Conservation (phyloP, 345 rosid genomes). For the Salix suchowensis region DNA sequence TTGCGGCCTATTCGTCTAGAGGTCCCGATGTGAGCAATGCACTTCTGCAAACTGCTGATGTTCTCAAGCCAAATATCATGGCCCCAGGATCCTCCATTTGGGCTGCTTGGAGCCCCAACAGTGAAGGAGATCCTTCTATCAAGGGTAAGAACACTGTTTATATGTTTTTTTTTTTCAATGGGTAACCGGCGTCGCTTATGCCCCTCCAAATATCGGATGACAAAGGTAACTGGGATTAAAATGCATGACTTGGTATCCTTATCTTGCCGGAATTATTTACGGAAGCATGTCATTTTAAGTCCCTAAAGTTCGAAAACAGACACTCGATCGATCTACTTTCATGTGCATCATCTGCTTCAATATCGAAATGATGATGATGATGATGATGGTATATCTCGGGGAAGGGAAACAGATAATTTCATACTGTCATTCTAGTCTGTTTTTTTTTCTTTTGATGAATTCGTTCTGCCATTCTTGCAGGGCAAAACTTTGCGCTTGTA, state of each 20-base stretch:
- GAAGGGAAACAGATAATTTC: background rate
- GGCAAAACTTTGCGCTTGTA: constrained; percentile 40
- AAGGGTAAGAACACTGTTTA: constrained; percentile 23
- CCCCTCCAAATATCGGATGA: background rate
- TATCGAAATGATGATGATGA: background rate
- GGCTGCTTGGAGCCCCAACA: constrained; percentile 48
- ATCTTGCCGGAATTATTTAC: background rate
- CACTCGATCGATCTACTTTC: background rate
- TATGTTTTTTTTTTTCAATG: background rate
- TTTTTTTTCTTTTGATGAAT: too few relatives aligned
- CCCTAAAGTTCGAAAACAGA: background rate
- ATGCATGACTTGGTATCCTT: background rate
- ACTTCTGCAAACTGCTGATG: constrained; percentile 43
- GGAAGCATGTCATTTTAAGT: background rate
- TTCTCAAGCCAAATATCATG: constrained; percentile 47
- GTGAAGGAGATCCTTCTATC: constrained; percentile 39
- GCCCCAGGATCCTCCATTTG: constrained; percentile 53
- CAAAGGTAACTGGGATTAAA: background rate
- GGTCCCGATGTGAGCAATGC: constrained; percentile 48
- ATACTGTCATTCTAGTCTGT: background rate
- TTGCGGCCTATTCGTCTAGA: constrained; percentile 48
- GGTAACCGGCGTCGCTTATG: background rate
- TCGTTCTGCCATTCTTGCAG: constrained; percentile 15
- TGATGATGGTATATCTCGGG: background rate
- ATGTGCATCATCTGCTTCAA: background rate